Conservation (phyloP, 2,329 filamentous ascomycete species). For the Arthrobotrys megalospora region DNA sequence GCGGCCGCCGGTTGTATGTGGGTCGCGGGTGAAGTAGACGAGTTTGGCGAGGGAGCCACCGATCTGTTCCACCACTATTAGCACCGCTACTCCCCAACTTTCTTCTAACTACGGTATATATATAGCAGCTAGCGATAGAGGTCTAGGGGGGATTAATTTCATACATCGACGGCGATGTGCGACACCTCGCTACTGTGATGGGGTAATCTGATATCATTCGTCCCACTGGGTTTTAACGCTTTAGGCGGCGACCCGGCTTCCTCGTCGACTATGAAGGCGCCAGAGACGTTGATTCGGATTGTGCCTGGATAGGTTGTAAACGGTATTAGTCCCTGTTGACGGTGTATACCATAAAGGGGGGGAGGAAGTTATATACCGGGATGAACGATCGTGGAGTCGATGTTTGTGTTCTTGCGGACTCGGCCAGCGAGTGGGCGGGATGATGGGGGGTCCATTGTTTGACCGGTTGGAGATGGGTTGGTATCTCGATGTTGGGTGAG, state of each 20-base stretch:
- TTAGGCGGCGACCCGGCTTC: slow-evolving; percentile 71
- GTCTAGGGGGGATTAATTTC: slow-evolving; percentile 67
- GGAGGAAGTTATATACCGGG: slow-evolving; percentile 29
- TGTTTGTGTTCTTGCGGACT: slow-evolving; percentile 55
- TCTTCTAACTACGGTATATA: background rate
- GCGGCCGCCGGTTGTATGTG: slow-evolving; percentile 79
- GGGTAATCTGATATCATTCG: slow-evolving; percentile 93
- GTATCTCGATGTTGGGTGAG: background rate
- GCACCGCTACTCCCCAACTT: no score
- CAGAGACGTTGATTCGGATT: slow-evolving; percentile 85
- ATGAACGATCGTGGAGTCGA: slow-evolving; percentile 55
- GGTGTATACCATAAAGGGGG: background rate
- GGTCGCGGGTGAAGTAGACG: slow-evolving; percentile 95
- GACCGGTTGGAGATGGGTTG: background rate
- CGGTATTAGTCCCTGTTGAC: background rate
- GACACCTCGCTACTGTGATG: slow-evolving; percentile 96
- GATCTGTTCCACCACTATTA: slow-evolving; percentile 74
- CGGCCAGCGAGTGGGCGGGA: slow-evolving; percentile 53
- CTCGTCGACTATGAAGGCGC: slow-evolving; percentile 95
- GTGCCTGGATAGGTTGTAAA: slow-evolving; percentile 26
- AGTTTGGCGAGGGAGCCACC: slow-evolving; percentile 95
- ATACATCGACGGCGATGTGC: slow-evolving; percentile 95
- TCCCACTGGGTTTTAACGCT: slow-evolving; percentile 71
- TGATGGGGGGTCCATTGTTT: slow-evolving; percentile 19
- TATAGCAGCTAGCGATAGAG: background rate